Evolutionary conservation across 257 asterid species (phyloP), one percentile per base, ranked within the genome.

Genomic region (Nicotiana sylvestris): DNA sequence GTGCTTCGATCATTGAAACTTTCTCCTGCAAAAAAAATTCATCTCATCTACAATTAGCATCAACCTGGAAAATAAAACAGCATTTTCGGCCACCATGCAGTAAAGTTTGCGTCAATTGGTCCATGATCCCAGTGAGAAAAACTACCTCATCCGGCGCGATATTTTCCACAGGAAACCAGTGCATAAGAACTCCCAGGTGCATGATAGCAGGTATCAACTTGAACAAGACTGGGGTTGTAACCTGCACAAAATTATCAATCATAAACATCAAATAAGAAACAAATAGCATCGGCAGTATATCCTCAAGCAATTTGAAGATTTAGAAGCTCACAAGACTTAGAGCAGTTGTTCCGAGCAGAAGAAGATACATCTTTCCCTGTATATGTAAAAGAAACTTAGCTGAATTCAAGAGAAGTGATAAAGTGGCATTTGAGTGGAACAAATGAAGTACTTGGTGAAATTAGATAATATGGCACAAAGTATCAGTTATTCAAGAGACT

Each of bases 341-440:
- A 6, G 99, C 99, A 46, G 99, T 95, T 82, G 99, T 95, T 77
- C 99, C 99, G 58, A 95, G 97, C 83, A 95, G 99, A 76, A 95
- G 99, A 66, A 95, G 92, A 83, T 95, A 95, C 95, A 95, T 92
- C 84, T 94, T 95, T 17, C 99, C 99, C 98, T 95, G 80, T 81
- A 88, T 53, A 77, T 21, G 85, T 78, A 49, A 81, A 16, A 56
- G 16, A 82, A 69, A 39, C 55, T 84, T 46, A 79, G 46, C 49
- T 66, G 17, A 66, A 81, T 66, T 81, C 21, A 81, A n/a, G 49
- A 9, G 80, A 21, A 51, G 64, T 7, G 9, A 76, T 15, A 15
- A 27, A 49, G 43, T 49, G 43, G 39, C 43, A 0, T 74, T 74
- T 49, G 62, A 74, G 60, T 3, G 79, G 21, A 33, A 27, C 62